Evolutionary conservation across 1,139 yeast genomes (phyloP), one percentile per base, ranked within the genome.

Genomic region (Blastobotrys persicus): DNA sequence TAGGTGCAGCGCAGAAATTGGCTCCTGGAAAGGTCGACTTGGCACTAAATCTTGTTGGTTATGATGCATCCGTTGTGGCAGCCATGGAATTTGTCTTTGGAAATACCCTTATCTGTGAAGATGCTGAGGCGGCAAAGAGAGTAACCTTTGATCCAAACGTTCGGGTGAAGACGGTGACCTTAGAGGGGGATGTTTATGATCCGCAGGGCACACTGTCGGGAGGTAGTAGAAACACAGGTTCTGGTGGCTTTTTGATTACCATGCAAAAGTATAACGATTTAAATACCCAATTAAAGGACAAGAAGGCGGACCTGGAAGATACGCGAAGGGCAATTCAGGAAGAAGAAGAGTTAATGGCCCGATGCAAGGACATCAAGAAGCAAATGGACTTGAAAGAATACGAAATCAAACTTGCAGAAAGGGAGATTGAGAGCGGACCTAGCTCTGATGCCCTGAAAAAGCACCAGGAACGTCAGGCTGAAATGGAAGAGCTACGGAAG

Each of bases 61-160:
- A 79, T 65, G 89, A 87, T 16, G 66, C 71, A 0, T 87, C 84
- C 51, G 83, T 89, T 20, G 57, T 75, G 5, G 83, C 77, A 49
- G 98, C 98, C 0, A 88, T 94, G 95, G 85, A 87, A 57, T 89
- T 81, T 61, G 88, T 92, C 28, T 94, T 94, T 69, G 98, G 98
- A 3, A 75, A 80, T 18, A 88, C 95, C 12, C 77, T 94, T 44
- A 78, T 94, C 41, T 92, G 98, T 69, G 73, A 80, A 31, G 95
- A 89, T 67, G 87, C 96, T 0, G 84, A 86, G 26, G 82, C 95
- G 0, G 98, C 98, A 1, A 86, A 91, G 59, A 73, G 76, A 44
- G 85, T 92, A 2, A 89, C 98, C 0, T 94, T 91, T 66, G 83
- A 91, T 65, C 94, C 92, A 0, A 76, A 80, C 51, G 81, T 92